Evolutionary conservation across 2,329 filamentous ascomycete species (phyloP).

Genomic region (Onygena corvina): DNA sequence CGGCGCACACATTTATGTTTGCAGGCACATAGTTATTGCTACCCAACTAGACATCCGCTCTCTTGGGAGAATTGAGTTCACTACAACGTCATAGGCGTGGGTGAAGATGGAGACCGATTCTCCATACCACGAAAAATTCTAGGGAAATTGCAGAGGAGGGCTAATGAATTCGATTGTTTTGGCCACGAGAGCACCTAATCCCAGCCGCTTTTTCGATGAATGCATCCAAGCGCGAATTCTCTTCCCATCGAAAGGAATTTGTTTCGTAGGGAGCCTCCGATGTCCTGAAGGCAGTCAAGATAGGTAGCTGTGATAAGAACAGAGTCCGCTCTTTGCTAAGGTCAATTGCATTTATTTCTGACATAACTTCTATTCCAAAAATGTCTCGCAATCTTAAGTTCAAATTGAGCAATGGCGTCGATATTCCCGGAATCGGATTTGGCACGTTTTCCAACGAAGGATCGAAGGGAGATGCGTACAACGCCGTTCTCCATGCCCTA

Average conservation of each 20-base stretch:
- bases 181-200: not conserved
- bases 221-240: not conserved
- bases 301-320: not conserved
- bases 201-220: not conserved
- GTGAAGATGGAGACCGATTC: conserved; percentile 4
- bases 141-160: not conserved
- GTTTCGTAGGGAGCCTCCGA: not conserved
- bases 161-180: conserved; percentile 1
- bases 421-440: conserved; percentile 40
- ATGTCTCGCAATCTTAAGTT: conserved; percentile 31
- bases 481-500: conserved; percentile 36
- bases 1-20: not conserved
- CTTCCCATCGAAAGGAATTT: not conserved
- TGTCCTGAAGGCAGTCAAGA: not conserved
- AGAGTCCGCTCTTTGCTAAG: not conserved
- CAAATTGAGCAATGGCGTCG: conserved; percentile 38
- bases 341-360: conserved; percentile 35
- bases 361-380: conserved; percentile 48
- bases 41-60: conserved; percentile 2
- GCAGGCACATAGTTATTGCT: conserved; percentile 1
- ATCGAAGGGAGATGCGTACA: conserved; percentile 30
- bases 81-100: conserved; percentile 1
- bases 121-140: conserved; percentile 7
- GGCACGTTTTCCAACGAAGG: conserved; percentile 42
- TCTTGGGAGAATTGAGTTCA: not conserved